Evolutionary conservation across 208 protist species (phyloP).

Genomic region (Porcisia deanei): DNA sequence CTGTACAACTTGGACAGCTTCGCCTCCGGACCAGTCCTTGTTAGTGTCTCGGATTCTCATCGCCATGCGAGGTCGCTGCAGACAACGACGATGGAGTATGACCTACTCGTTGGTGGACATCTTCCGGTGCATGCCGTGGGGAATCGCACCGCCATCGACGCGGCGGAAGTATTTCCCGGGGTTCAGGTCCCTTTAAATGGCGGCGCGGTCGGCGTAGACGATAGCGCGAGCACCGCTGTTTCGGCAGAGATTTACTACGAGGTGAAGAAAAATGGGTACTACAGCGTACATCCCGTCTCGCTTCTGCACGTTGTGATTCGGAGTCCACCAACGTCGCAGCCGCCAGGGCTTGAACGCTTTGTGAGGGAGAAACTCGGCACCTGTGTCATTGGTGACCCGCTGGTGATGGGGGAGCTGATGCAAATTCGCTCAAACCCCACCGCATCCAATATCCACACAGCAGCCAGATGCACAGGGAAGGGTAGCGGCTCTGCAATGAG

Average conservation of each 20-base stretch:
- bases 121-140: slow-evolving; percentile 36
- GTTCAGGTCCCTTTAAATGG: neutral
- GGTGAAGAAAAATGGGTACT: slow-evolving; percentile 78
- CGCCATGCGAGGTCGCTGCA: slow-evolving; percentile 47
- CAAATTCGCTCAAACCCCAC: slow-evolving; percentile 8
- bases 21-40: slow-evolving; percentile 77
- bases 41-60: slow-evolving; percentile 54
- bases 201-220: neutral
- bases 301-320: slow-evolving; percentile 67
- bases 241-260: slow-evolving; percentile 26
- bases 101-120: slow-evolving; percentile 81
- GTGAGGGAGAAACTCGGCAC: slow-evolving; percentile 50
- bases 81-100: slow-evolving; percentile 65
- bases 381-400: slow-evolving; percentile 77
- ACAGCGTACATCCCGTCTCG: slow-evolving; percentile 77
- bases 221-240: neutral
- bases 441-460: neutral
- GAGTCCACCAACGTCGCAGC: slow-evolving; percentile 51
- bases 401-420: slow-evolving; percentile 40
- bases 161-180: slow-evolving; percentile 30
- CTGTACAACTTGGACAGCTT: slow-evolving; percentile 68
- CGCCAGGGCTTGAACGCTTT: slow-evolving; percentile 61
- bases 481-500: neutral
- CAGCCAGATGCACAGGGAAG: neutral
- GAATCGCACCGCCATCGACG: slow-evolving; percentile 25